Evolutionary conservation across 768 basidiomycete genomes (phyloP), one percentile per base, ranked within the genome.

Genomic region (Neoboletus subvelutipes): DNA sequence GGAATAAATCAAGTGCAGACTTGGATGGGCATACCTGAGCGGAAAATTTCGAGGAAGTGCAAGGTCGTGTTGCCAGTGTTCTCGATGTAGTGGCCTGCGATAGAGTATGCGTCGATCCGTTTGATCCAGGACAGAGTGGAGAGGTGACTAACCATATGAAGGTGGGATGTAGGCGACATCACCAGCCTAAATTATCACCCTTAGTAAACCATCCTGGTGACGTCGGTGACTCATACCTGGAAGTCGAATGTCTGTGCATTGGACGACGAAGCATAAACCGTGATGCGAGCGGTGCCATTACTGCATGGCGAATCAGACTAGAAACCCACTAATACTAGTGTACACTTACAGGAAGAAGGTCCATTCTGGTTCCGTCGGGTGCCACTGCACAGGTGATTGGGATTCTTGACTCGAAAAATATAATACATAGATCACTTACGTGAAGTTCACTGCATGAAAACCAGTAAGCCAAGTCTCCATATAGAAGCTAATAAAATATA

Each of bases 81-180:
- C 67, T 87, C 85, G 28, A 88, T 75, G 64, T 87, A 87, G 64
- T 88, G 87, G 1, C 84, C 84, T 80, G n/a, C 17, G 60, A 56
- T 37, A 8, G 1, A 48, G 1, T 12, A 52, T 53, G 24, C 1
- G 2, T 58, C 41, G 15, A 18, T 45, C 15, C 4, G 36, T n/a
- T 28, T 39, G 18, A 48, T 54, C 39, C 5, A 18, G 22, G 45
- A 40, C 22, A 39, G 3, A 9, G 8, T 3, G 12, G 24, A 24
- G 24, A 55, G 9, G n/a, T 36, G 52, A 52, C 62, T 58, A 42
- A 64, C 64, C 64, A 43, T 41, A 74, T 26, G 69, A 60, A 31
- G 64, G 61, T 9, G 68, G 61, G 34, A 69, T 45, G 20, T 67
- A 67, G 39, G 67, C 65, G 4, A 67, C 46, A 47, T 72, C 72